phyloP scores from a whole-genome alignment of 2,329 filamentous ascomycete species.

The Ceratocystis lukuohia region DNA sequence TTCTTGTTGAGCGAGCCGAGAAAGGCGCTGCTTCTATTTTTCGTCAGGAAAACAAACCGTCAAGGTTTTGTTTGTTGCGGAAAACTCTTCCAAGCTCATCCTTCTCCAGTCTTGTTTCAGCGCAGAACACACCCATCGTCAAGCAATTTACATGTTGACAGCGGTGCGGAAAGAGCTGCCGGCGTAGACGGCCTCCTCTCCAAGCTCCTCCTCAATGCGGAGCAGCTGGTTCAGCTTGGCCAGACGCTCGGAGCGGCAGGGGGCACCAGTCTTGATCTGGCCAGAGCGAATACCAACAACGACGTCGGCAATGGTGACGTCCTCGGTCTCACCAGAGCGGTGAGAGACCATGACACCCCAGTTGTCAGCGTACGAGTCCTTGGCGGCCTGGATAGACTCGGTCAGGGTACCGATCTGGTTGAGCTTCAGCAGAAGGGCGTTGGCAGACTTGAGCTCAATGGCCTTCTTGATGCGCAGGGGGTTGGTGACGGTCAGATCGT shows the following conservation, averaged over 20 bases:
- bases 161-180: constrained; percentile 83
- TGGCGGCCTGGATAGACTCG: constrained; percentile 97
- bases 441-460: constrained; percentile 97
- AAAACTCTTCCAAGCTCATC: constrained; percentile 18
- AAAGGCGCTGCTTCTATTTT: constrained; percentile 11
- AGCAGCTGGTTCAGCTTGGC: constrained; percentile 99
- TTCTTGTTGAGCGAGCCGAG: neutral
- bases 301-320: constrained; percentile 98
- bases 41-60: constrained; percentile 15
- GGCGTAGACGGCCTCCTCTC: constrained; percentile 79
- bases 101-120: constrained; percentile 9
- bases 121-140: neutral
- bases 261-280: constrained; percentile 98
- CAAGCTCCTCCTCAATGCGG: constrained; percentile 98
- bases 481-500: constrained; percentile 99
- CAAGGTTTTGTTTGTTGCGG: constrained; percentile 17
- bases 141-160: constrained; percentile 60
- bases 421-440: constrained; percentile 95
- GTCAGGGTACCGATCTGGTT: constrained; percentile 99
- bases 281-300: constrained; percentile 91
- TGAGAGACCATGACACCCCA: constrained; percentile 99
- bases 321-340: constrained; percentile 97
- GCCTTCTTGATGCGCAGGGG: constrained; percentile 98
- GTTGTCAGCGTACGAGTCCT: constrained; percentile 88
- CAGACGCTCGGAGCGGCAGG: constrained; percentile 89